A percentile compares a stretch with the other conserved stretches of the same genome.
Evolutionary conservation across 2,329 filamentous ascomycete genomes (phyloP).

Genomic region (Exophiala mesophila): DNA sequence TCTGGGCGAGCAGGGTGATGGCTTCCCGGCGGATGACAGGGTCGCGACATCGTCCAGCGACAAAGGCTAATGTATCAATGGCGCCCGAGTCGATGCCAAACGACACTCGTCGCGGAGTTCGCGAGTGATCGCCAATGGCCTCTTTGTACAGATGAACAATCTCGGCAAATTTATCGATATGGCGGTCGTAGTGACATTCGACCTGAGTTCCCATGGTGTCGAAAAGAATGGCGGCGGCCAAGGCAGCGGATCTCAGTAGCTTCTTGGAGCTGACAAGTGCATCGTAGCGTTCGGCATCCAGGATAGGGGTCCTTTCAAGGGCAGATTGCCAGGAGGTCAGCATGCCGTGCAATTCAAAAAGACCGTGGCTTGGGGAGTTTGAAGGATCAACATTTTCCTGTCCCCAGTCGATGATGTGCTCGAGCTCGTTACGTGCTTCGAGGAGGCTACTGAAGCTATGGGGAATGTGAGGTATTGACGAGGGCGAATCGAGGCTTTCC

Average conservation of each 20-base stretch:
- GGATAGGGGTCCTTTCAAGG: conserved; percentile 16
- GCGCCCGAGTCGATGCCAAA: conserved; percentile 32
- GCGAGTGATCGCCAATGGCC: conserved; percentile 22
- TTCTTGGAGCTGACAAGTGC: conserved; percentile 19
- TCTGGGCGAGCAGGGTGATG: conserved; percentile 25
- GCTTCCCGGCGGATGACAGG: conserved; percentile 29
- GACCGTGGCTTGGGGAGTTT: conserved; percentile 1
- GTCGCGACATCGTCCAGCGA: conserved; percentile 30
- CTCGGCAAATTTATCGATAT: conserved; percentile 26
- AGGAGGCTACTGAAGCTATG: conserved; percentile 19
- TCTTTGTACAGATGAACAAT: conserved; percentile 27
- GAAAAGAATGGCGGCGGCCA: conserved; percentile 23
- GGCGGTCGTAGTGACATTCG: conserved; percentile 26
- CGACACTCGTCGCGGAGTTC: conserved; percentile 16
- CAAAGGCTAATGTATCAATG: conserved; percentile 27
- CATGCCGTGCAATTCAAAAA: conserved; percentile 13
- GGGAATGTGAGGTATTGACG: conserved; percentile 13
- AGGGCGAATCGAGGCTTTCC: conserved; percentile 8
- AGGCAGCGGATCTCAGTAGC: conserved; percentile 20
- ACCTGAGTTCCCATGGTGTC: conserved; percentile 19
- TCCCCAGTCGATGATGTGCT: conserved; percentile 23
- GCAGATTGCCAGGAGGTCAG: conserved; percentile 18
- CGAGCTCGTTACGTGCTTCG: conserved; percentile 24
- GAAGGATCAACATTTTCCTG: conserved; percentile 18
- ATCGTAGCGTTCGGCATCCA: conserved; percentile 19